A percentile compares a stretch with the other conserved stretches of the same genome.
phyloP scores from a whole-genome alignment of 2,329 filamentous ascomycete genomes.

The Rutstroemia sydowiana region DNA sequence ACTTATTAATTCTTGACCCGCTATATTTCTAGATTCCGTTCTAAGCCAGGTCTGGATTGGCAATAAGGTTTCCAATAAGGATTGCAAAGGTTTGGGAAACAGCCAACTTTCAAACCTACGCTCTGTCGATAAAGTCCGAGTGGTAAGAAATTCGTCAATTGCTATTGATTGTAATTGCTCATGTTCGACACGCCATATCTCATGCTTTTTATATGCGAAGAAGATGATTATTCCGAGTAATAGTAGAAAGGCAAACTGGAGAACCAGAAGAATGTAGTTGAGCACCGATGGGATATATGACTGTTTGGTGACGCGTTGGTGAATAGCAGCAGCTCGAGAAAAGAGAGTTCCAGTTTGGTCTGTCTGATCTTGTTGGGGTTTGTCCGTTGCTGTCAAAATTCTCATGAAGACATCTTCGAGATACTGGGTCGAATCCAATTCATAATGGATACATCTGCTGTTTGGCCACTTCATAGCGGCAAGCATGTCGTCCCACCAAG shows the following conservation, averaged over 20 bases:
- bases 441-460: conserved; percentile 5
- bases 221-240: neutral
- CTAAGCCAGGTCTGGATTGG: neutral
- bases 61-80: too few species aligned
- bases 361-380: neutral
- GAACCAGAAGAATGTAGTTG: neutral
- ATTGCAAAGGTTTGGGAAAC: too few species aligned
- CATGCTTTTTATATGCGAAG: neutral
- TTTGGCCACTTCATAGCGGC: neutral
- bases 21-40: neutral
- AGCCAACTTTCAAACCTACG: neutral
- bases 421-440: neutral
- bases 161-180: neutral
- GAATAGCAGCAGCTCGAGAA: neutral
- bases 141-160: neutral
- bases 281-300: neutral
- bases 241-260: neutral
- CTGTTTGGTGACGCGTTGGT: neutral
- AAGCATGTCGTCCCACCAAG: conserved; percentile 3
- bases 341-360: too few species aligned
- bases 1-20: neutral
- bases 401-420: conserved; percentile 5
- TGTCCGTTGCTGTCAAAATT: conserved; percentile 1
- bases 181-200: neutral
- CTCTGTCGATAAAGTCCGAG: neutral